Base-by-base conservation (phyloP, 192 early-diverging fungal genomes). In the Umbelopsis sp. region DNA sequence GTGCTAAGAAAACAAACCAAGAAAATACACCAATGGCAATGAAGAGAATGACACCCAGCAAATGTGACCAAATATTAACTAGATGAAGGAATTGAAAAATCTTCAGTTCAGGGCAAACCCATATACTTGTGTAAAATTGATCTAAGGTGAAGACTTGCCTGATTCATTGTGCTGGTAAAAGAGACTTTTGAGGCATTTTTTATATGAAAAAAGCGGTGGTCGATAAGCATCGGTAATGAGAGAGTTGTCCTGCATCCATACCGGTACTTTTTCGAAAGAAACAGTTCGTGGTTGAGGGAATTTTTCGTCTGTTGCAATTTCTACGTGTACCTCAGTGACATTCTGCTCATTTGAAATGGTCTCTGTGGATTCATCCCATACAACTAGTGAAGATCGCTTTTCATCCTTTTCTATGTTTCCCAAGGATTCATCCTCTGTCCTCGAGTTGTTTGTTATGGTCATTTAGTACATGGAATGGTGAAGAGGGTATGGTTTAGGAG, bases 111-210 rank as follows among this genome's bases (percentile, higher is more conserved):
- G 6, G 36, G 21, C n/a, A 41, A 20, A 20, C n/a, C 16, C 4
- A 16, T 10, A 3, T 5, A 12, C 26, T 11, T 0, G 7, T 7
- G 20, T 26, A 62, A 54, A 62, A 34, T 12, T 49, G 16, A 49
- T 49, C 47, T 17, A 49, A 1, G 3, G 54, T 52, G 34, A n/a
- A n/a, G 5, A 14, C 71, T 74, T 80, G 84, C 93, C 96, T 34
- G 88, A 91, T 79, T 98, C 97, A 76, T 98, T 98, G 81, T 98
- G 95, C 24, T 95, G 54, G 79, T 92, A 96, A 26, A 89, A 82
- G 68, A 95, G 76, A 11, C 94, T 92, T n/a, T 83, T 78, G 36
- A 94, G 69, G 79, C 96, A 98, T 59, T 80, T 87, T 7, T 34
- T 71, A 77, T 92, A 96, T 45, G 92, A 95, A 70, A 91, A 83